These are phyloP conservation scores for Tilletia horrida DNA, from an alignment of 1,284 basidiomycete genomes.

Conservation along the genomic window DNA sequence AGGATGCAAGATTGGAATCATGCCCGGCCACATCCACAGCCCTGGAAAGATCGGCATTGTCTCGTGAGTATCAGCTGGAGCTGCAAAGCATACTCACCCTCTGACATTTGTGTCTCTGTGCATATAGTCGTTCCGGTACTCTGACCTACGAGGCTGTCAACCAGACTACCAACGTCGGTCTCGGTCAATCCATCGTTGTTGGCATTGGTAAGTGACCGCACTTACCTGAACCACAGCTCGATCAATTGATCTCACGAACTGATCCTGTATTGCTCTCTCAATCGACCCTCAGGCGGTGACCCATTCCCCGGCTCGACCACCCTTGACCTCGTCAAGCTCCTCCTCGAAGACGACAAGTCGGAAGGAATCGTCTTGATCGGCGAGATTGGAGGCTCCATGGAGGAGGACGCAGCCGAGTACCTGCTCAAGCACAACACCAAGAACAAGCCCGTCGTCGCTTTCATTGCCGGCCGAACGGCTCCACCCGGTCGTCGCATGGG, in stretches of 20 bases:
- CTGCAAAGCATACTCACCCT: too few species aligned
- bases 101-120: neutral
- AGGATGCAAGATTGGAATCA: conserved; percentile 99
- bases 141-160: conserved; percentile 56
- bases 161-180: conserved; percentile 90
- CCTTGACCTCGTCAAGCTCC: conserved; percentile 94
- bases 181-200: conserved; percentile 93
- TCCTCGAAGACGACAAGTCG: conserved; percentile 75
- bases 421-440: conserved; percentile 90
- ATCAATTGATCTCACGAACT: neutral
- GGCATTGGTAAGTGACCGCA: conserved; percentile 70
- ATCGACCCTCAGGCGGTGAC: conserved; percentile 64
- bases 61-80: conserved; percentile 73
- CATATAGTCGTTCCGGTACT: conserved; percentile 42
- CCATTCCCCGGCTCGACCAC: conserved; percentile 95
- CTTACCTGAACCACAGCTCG: neutral
- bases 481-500: conserved; percentile 98
- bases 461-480: conserved; percentile 91
- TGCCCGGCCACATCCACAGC: conserved; percentile 94
- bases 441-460: conserved; percentile 92
- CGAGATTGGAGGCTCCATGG: conserved; percentile 98
- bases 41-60: conserved; percentile 74
- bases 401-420: conserved; percentile 98
- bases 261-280: neutral
- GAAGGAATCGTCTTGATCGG: conserved; percentile 93